These are phyloP conservation scores for Verticillium alfalfae DNA, from an alignment of 2,329 filamentous ascomycete genomes.

Conservation along the genomic window DNA sequence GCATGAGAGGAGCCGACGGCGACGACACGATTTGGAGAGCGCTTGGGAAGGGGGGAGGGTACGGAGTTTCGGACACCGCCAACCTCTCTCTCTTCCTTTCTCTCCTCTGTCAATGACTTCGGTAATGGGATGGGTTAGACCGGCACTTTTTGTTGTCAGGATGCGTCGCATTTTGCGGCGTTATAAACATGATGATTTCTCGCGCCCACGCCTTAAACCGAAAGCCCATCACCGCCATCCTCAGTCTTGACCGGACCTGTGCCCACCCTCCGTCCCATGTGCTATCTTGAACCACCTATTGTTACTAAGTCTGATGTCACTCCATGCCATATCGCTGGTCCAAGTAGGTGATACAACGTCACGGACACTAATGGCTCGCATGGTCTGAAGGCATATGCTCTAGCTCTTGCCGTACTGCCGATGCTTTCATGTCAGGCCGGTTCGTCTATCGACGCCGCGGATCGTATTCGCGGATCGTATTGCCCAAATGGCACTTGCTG, in stretches of 20 bases:
- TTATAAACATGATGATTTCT: not conserved
- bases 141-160: not conserved
- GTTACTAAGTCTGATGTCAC: not conserved
- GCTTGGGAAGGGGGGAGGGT: not conserved
- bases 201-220: not conserved
- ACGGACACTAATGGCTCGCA: too few relatives aligned
- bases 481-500: too few relatives aligned
- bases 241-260: not conserved
- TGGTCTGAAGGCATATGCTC: too few relatives aligned
- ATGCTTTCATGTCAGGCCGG: too few relatives aligned
- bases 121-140: not conserved
- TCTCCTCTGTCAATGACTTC: not conserved
- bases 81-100: not conserved
- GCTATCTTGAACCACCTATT: not conserved
- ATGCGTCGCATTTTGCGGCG: not conserved
- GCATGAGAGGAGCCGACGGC: not conserved
- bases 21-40: not conserved
- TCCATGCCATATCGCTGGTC: too few relatives aligned
- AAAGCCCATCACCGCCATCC: not conserved
- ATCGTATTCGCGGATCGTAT: too few relatives aligned
- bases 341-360: too few relatives aligned
- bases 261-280: not conserved
- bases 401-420: too few relatives aligned
- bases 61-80: not conserved
- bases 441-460: too few relatives aligned